Base-by-base conservation (phyloP, 441 rosid species). In the Hura crepitans region DNA sequence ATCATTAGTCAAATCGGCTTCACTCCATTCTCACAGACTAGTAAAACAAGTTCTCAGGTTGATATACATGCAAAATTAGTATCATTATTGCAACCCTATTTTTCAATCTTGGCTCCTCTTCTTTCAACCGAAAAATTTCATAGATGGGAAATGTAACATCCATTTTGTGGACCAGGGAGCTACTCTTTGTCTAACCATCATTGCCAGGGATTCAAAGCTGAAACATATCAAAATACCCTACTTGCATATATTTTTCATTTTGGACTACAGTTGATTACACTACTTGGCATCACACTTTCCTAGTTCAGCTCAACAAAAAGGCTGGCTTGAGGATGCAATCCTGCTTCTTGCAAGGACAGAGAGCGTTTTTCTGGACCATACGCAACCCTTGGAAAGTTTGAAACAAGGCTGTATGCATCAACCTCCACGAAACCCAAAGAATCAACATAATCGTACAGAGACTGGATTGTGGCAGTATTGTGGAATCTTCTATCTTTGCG, bases 281-380 rank as follows among this genome's bases (percentile, higher is more conserved):
- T 56, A 68, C 43, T 58, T 55, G 42, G 57, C 35, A 75, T 51
- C 66, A 59, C 67, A 61, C 39, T 70, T 63, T 66, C 54, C 63
- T 81, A 87, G 86, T 85, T 87, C 72, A 87, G 80, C 92, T 95
- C 98, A 76, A 95, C 93, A 69, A 92, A 95, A 76, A 95, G 97
- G 81, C 98, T 89, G 68, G 95, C 98, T 81, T 92, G 97, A 74
- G 99, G 99, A 86, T 95, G 92, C 81, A 95, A 83, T 59, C 98
- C 98, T 17, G 95, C 89, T 47, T 92, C 97, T 77, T 92, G 86
- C 65, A 95, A 74, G 43, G 92, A 77, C 81, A 84, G 42, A 0
- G 83, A 72, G 53, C 78, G 79, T 84, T 87, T 90, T 39, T 87
- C 98, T 28, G 81, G 45, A 46, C 93, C 96, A 23, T 88, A 88